Conservation (phyloP, 2,329 filamentous ascomycete genomes). For the Dothistroma pini region DNA sequence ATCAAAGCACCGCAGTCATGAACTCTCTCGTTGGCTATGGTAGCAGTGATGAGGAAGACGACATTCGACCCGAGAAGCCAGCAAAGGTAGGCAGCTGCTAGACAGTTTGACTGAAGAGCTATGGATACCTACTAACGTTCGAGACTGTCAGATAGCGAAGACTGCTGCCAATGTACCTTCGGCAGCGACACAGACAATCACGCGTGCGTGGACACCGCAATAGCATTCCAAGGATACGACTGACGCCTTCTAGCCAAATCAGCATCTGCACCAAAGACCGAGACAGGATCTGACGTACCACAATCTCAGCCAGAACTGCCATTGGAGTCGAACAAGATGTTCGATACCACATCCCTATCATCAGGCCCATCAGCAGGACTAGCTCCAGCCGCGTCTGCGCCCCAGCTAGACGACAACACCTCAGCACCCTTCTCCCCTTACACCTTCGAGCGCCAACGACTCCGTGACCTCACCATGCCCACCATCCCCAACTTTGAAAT, state of each 20-base stretch:
- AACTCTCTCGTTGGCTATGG: constrained; percentile 42
- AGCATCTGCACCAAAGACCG: neutral
- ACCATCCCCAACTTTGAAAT: constrained; percentile 69
- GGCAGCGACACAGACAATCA: neutral
- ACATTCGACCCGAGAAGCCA: constrained; percentile 27
- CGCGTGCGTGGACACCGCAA: neutral
- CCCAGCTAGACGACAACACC: constrained; percentile 13
- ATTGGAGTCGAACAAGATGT: neutral
- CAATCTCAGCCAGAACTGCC: neutral
- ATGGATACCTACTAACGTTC: constrained; percentile 47
- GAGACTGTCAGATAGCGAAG: constrained; percentile 30
- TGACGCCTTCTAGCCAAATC: neutral
- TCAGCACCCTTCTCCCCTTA: constrained; percentile 58
- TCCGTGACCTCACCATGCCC: constrained; percentile 72
- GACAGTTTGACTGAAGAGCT: constrained; percentile 23
- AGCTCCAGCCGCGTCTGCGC: constrained; percentile 2
- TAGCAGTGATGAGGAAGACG: constrained; percentile 46
- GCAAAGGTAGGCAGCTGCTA: constrained; percentile 40
- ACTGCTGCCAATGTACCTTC: constrained; percentile 13
- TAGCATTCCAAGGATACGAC: neutral
- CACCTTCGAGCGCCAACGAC: constrained; percentile 58
- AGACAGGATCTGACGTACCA: neutral
- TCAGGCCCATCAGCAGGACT: constrained; percentile 14
- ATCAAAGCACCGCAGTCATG: constrained; percentile 18
- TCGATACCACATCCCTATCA: neutral